Conservation (phyloP, 805 yeast genomes). For the Torulaspora franciscae region DNA sequence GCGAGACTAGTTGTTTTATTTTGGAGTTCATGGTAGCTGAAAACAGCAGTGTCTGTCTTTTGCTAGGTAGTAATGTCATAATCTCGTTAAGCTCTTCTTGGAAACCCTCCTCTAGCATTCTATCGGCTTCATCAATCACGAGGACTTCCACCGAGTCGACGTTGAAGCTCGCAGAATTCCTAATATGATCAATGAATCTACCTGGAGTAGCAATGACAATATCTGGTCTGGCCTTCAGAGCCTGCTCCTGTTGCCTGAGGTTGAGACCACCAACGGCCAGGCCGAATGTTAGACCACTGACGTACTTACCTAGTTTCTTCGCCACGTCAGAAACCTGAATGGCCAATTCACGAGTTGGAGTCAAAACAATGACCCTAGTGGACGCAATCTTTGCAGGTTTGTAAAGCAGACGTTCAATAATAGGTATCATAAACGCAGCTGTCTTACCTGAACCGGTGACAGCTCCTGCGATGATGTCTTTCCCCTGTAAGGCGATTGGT, state of each 20-base stretch:
- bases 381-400: conserved; percentile 82
- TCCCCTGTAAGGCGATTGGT: conserved; percentile 89
- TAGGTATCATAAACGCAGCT: conserved; percentile 96
- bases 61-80: conserved; percentile 76
- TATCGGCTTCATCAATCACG: conserved; percentile 96
- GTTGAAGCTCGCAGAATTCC: conserved; percentile 89
- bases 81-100: conserved; percentile 92
- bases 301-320: conserved; percentile 71
- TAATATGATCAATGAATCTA: conserved; percentile 92
- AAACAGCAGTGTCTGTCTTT: conserved; percentile 88
- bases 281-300: conserved; percentile 76
- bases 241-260: conserved; percentile 92
- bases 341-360: conserved; percentile 98
- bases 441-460: conserved; percentile 99
- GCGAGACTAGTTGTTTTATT: conserved; percentile 79
- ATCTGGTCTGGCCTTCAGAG: conserved; percentile 88
- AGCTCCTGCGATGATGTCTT: conserved; percentile 98
- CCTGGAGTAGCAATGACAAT: conserved; percentile 98
- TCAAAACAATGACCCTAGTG: conserved; percentile 82
- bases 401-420: conserved; percentile 83
- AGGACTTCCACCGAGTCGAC: conserved; percentile 89
- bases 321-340: conserved; percentile 96
- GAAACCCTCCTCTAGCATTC: conserved; percentile 99
- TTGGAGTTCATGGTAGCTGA: conserved; percentile 98
- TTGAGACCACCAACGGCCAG: conserved; percentile 98